Base-by-base conservation (phyloP, 2,329 filamentous ascomycete genomes). In the Dendryphion nanum region DNA sequence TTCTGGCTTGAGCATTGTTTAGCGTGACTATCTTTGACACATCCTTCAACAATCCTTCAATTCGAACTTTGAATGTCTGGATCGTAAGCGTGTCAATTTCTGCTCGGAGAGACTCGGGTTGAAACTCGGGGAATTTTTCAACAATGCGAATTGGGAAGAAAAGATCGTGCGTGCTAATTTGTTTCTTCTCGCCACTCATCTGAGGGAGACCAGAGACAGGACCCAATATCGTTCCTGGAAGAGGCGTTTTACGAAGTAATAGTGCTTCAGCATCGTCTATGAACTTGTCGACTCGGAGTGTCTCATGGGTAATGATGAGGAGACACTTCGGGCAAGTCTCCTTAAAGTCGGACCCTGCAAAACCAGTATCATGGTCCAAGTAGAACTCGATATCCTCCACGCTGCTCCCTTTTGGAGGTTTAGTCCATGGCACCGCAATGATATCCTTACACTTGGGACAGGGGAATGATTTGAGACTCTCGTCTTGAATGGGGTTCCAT, bases 161-260 rank as follows among this genome's bases (percentile, higher is more conserved):
- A 5, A 38, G 29, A 14, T 43, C 20, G 40, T 45, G 53, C 4
- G 41, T 53, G 8, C 37, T 33, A 26, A 50, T 29, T 2, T 38
- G 33, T 21, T 51, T 53, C 6, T 50, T 36, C 2, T 51, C 55
- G 2, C 68, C 45, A 5, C 51, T 48, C 2, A 47, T 35, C 19
- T 68, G 57, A 0, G 81, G 77, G 13, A 68, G 61, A 0, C 85
- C 85, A n/a, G n/a, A n/a, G 1, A 64, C 59, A 0, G 73, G 57
- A 6, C 78, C 70, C 6, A 88, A 69, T 4, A 88, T 59, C 0
- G 85, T 89, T 1, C 86, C 85, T 0, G 83, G 81, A 71, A 90
- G 79, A 0, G 84, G 80, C 2, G 66, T 55, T 12, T 70, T 50
- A 3, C 71, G 49, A 3, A 61, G 42, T 3, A 79, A 49, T 0